These are phyloP conservation scores for Lathyrus sativus DNA, from an alignment of 306 rosid species.

Conservation along the genomic window DNA sequence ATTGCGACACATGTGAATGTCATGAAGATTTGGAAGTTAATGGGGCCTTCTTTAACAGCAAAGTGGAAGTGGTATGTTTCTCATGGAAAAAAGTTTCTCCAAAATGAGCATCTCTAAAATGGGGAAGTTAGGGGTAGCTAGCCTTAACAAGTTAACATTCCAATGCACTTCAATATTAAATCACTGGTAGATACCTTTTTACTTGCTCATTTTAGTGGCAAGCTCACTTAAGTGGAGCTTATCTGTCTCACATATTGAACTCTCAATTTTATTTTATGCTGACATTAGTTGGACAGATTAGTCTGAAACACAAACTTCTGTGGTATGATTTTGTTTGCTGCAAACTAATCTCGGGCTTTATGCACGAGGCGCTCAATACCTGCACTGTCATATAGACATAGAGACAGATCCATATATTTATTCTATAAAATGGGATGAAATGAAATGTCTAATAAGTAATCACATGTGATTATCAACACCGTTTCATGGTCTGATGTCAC, in stretches of 20 bases:
- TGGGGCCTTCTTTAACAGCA: slow-evolving; percentile 81
- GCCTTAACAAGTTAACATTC: neutral
- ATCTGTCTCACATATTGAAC: slow-evolving; percentile 21
- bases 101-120: neutral
- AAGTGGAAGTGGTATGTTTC: slow-evolving; percentile 84
- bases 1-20: slow-evolving; percentile 65
- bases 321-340: slow-evolving; percentile 16
- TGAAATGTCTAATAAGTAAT: slow-evolving; percentile 3
- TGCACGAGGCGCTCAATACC: slow-evolving; percentile 1
- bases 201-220: slow-evolving; percentile 10
- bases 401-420: neutral
- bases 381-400: slow-evolving; percentile 10
- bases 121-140: slow-evolving; percentile 5
- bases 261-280: slow-evolving; percentile 18
- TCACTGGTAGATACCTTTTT: neutral
- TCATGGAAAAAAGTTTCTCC: slow-evolving; percentile 1
- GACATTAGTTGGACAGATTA: slow-evolving; percentile 13
- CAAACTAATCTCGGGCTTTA: slow-evolving; percentile 3
- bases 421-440: slow-evolving; percentile 19
- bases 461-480: neutral
- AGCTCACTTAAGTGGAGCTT: slow-evolving; percentile 2
- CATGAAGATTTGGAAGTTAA: slow-evolving; percentile 71
- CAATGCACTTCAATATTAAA: slow-evolving; percentile 3
- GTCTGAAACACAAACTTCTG: slow-evolving; percentile 29
- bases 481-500: slow-evolving; percentile 14